Conservation (phyloP, 2,329 filamentous ascomycete genomes). For the Elsinoe perseae region DNA sequence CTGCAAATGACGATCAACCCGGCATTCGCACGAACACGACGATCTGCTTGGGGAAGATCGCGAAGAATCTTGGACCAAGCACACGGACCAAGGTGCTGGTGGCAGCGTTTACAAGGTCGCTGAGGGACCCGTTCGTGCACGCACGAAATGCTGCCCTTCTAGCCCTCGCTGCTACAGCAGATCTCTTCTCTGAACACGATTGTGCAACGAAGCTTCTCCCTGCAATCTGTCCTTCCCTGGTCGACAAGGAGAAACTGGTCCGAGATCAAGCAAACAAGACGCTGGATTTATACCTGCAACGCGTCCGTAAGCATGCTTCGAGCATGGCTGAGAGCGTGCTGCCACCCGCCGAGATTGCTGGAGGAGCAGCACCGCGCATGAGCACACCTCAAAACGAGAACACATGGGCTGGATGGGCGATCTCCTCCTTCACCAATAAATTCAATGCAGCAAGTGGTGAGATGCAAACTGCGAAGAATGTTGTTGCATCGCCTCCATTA, state of each 20-base stretch:
- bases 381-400: constrained; percentile 64
- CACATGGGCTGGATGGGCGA: constrained; percentile 93
- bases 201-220: constrained; percentile 78
- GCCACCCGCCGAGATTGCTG: constrained; percentile 53
- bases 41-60: constrained; percentile 93
- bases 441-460: constrained; percentile 75
- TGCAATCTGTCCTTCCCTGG: constrained; percentile 69
- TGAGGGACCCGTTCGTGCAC: constrained; percentile 91
- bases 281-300: constrained; percentile 74
- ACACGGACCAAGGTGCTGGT: constrained; percentile 84
- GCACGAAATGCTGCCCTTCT: constrained; percentile 83
- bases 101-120: constrained; percentile 80
- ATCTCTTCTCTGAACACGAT: constrained; percentile 84
- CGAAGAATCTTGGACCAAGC: constrained; percentile 68
- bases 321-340: constrained; percentile 73
- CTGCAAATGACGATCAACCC: constrained; percentile 93
- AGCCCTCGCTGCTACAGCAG: constrained; percentile 74
- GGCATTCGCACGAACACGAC: constrained; percentile 97
- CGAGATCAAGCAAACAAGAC: constrained; percentile 88
- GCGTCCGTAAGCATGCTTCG: constrained; percentile 68
- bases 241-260: constrained; percentile 92
- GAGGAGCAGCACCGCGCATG: constrained; percentile 61
- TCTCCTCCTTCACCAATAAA: constrained; percentile 97
- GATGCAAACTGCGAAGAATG: constrained; percentile 58
- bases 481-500: constrained; percentile 48